These are phyloP conservation scores for Musa acuminata DNA, from an alignment of 176 grass and related monocot genomes.

Conservation along the genomic window DNA sequence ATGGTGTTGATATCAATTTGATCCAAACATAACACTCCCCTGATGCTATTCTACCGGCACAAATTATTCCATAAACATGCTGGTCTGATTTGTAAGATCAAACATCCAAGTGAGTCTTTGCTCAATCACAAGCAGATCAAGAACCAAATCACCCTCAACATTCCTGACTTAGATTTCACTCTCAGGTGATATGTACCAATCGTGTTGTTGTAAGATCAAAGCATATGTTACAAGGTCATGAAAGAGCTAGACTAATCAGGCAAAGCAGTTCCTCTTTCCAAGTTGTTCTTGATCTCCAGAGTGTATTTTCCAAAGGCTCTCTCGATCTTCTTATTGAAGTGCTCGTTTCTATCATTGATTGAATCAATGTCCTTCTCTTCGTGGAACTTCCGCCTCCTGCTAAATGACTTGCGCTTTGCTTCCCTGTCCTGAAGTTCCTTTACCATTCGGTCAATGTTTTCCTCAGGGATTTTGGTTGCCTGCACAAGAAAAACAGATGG, in stretches of 20 bases:
- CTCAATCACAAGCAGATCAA: too few relatives aligned
- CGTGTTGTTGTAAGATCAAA: too few relatives aligned
- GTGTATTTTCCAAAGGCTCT: slow-evolving; percentile 95
- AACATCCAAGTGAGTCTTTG: too few relatives aligned
- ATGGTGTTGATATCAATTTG: too few relatives aligned
- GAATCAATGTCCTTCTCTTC: slow-evolving; percentile 95
- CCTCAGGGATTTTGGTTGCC: slow-evolving; percentile 48
- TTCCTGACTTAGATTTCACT: too few relatives aligned
- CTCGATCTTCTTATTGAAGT: slow-evolving; percentile 99
- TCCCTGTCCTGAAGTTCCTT: slow-evolving; percentile 67
- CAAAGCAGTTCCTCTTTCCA: slow-evolving; percentile 86
- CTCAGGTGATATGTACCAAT: too few relatives aligned
- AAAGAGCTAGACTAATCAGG: slow-evolving; percentile 36
- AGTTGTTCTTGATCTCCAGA: slow-evolving; percentile 96
- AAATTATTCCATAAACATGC: too few relatives aligned
- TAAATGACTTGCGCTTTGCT: slow-evolving; percentile 54
- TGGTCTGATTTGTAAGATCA: too few relatives aligned
- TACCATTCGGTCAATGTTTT: slow-evolving; percentile 79
- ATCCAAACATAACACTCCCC: too few relatives aligned
- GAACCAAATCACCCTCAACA: too few relatives aligned
- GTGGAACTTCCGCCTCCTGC: slow-evolving; percentile 88
- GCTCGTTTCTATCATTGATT: slow-evolving; percentile 87
- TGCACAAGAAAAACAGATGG: not conserved
- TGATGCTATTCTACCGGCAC: too few relatives aligned
- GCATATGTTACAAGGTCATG: too few relatives aligned